Evolutionary conservation across 129 eudicot genomes (phyloP), one percentile per base, ranked within the genome.

Genomic region (Rutidosis leptorrhynchoides): DNA sequence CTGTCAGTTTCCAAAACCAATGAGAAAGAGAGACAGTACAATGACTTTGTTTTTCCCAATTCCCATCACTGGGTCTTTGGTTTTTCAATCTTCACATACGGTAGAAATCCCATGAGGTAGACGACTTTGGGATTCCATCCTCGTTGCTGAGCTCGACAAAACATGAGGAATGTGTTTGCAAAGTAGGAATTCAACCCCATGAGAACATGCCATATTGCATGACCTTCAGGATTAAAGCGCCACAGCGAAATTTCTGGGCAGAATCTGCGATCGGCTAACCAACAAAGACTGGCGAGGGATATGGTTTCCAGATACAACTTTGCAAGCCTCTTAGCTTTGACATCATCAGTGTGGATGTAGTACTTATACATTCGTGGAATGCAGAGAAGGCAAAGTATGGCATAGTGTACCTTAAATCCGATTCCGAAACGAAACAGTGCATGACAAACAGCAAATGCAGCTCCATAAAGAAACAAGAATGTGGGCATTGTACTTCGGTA

Each of bases 191-290:
- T 90, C 64, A 90, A 87, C 19, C 95, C 95, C 97, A 90, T 87
- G 54, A 83, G 77, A 22, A 87, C 70, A 49, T 90, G 97, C 95
- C 97, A 90, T 55, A 84, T 52, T 11, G 97, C 95, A 73, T 90
- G 97, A 26, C 97, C 97, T 58, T 90, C 92, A 28, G 97, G 97
- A 67, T 90, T 87, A 68, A 90, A n/a, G 17, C 67, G 73, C 95
- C n/a, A n/a, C 92, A 90, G 27, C 56, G 62, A 3, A 89, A 84
- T 27, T 87, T 52, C 3, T 80, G 64, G 58, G 75, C 97, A 90
- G 64, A 76, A 83, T 2, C 80, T 46, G 7, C 87, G 89, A 52
- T 90, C 97, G 60, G 71, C 76, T 17, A 87, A 67, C 97, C 97
- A 90, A 54, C 87, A 87, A 3, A 84, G 24, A 58, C 80, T 80